Evolutionary conservation across 805 yeast species (phyloP).

Genomic region (Hanseniaspora lachancei): DNA sequence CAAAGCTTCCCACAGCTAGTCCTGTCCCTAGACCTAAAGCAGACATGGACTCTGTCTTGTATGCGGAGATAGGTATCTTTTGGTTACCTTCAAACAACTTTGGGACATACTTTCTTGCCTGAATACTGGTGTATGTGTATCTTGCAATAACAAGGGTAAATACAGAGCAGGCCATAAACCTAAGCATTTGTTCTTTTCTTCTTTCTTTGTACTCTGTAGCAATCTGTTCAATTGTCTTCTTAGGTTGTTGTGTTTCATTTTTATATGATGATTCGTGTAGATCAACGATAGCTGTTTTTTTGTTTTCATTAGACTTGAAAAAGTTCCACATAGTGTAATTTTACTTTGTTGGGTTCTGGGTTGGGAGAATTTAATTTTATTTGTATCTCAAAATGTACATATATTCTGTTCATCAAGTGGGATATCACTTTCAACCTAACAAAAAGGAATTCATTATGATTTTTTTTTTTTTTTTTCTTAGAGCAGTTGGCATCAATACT

Average conservation of each 20-base stretch:
- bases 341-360: background rate
- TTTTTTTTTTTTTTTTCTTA: too few species aligned
- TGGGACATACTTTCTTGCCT: slow-evolving; percentile 61
- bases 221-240: slow-evolving; percentile 2
- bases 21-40: slow-evolving; percentile 75
- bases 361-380: too few species aligned
- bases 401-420: too few species aligned
- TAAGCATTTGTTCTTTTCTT: slow-evolving; percentile 56
- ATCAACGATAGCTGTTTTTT: background rate
- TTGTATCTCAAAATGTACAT: too few species aligned
- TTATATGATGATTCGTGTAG: background rate
- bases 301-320: background rate
- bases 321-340: background rate
- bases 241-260: background rate
- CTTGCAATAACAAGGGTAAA: slow-evolving; percentile 60
- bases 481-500: too few species aligned
- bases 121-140: slow-evolving; percentile 61
- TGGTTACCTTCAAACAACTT: slow-evolving; percentile 72
- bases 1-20: slow-evolving; percentile 55
- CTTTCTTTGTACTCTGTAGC: slow-evolving; percentile 43
- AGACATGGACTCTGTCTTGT: slow-evolving; percentile 68
- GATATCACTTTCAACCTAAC: too few species aligned
- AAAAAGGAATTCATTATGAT: too few species aligned
- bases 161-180: slow-evolving; percentile 60
- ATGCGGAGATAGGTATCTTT: slow-evolving; percentile 68